These are phyloP conservation scores for Phragmites australis DNA, from an alignment of 176 grass and related monocot species.

Conservation along the genomic window DNA sequence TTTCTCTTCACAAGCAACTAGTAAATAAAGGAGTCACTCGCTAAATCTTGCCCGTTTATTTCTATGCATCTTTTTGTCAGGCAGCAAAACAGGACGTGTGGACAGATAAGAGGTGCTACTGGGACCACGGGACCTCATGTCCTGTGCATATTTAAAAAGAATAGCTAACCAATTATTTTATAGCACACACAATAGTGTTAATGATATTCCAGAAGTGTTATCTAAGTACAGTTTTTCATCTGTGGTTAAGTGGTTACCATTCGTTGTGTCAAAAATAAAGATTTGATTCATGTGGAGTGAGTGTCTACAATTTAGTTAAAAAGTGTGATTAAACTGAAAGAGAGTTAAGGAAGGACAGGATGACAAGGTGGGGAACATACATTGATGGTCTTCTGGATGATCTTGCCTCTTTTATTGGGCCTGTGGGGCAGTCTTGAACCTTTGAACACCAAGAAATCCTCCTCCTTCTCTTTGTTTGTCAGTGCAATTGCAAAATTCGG, in stretches of 20 bases:
- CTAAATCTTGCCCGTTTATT: neutral
- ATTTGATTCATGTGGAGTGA: neutral
- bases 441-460: constrained; percentile 81
- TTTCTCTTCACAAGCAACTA: neutral
- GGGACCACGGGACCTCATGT: neutral
- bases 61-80: neutral
- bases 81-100: neutral
- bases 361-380: neutral
- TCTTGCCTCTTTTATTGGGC: constrained; percentile 78
- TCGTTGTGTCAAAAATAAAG: neutral
- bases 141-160: neutral
- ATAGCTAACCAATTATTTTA: neutral
- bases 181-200: neutral
- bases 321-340: neutral
- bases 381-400: constrained; percentile 69
- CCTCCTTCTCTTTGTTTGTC: constrained; percentile 88
- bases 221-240: neutral
- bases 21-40: neutral
- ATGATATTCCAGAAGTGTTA: neutral
- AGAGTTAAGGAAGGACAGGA: neutral
- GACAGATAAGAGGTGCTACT: neutral
- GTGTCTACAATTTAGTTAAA: neutral
- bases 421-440: constrained; percentile 77
- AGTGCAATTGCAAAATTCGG: constrained; percentile 60
- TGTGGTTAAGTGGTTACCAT: neutral